Conservation (phyloP, 2,329 filamentous ascomycete species). For the Neopestalotiopsis sp. region DNA sequence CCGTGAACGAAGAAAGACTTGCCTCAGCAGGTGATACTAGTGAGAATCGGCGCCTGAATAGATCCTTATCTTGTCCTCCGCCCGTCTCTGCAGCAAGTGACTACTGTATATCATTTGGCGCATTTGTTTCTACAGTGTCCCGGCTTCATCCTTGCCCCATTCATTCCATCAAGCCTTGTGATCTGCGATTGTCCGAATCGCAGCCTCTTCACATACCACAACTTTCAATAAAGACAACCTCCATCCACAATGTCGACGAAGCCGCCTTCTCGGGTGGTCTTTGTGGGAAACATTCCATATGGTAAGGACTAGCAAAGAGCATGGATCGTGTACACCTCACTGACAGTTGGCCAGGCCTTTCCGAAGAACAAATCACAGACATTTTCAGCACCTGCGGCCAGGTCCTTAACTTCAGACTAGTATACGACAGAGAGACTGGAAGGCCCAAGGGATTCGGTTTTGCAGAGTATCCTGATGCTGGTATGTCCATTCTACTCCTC, state of each 20-base stretch:
- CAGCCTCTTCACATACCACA: neutral
- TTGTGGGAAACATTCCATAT: slow-evolving; percentile 87
- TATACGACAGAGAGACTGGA: slow-evolving; percentile 94
- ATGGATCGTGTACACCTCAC: slow-evolving; percentile 4
- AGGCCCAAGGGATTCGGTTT: slow-evolving; percentile 97
- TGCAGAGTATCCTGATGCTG: slow-evolving; percentile 91
- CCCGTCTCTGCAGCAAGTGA: slow-evolving; percentile 5
- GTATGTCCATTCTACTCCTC: slow-evolving; percentile 48
- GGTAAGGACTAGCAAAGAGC: slow-evolving; percentile 53
- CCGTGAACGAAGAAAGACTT: neutral
- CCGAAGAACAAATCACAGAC: slow-evolving; percentile 93
- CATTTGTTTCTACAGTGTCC: neutral
- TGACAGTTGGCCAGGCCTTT: slow-evolving; percentile 68
- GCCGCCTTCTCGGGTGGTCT: slow-evolving; percentile 79
- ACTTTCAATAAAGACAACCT: too few species aligned
- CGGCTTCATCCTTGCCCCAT: slow-evolving; percentile 6
- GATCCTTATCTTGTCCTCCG: neutral
- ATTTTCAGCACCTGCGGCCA: slow-evolving; percentile 91
- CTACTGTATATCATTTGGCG: neutral
- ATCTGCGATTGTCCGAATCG: neutral
- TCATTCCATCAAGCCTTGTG: slow-evolving; percentile 1
- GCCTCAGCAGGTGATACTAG: slow-evolving; percentile 1
- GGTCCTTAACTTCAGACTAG: slow-evolving; percentile 88
- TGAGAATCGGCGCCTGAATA: slow-evolving; percentile 2
- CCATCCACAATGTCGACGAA: slow-evolving; percentile 69